A percentile compares a stretch with the other conserved stretches of the same genome.
Evolutionary conservation across 495 filamentous ascomycete species (phyloP).

Genomic region (Apiosordaria backusii): DNA sequence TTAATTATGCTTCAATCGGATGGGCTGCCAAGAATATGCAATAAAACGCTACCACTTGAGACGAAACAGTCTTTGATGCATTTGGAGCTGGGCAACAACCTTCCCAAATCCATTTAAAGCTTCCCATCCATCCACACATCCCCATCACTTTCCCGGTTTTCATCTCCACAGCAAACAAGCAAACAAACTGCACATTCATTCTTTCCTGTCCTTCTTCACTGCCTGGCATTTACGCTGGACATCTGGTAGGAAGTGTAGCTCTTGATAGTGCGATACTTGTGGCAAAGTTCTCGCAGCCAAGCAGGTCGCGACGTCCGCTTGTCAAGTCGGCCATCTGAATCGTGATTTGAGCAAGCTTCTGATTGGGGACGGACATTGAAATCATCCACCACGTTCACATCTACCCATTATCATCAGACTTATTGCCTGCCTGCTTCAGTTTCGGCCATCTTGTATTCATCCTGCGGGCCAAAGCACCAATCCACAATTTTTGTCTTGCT

Average conservation of each 20-base stretch:
- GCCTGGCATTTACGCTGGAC: not conserved
- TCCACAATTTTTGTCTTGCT: not conserved
- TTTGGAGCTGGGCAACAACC: slow-evolving; percentile 4
- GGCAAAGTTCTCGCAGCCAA: slow-evolving; percentile 6
- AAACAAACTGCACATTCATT: slow-evolving; percentile 20
- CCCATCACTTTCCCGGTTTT: slow-evolving; percentile 13
- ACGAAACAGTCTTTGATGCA: slow-evolving; percentile 18
- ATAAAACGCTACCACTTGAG: not conserved
- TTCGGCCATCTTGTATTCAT: not conserved
- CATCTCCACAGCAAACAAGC: not conserved
- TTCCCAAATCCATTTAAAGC: slow-evolving; percentile 22
- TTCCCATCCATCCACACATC: slow-evolving; percentile 1
- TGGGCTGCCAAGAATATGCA: not conserved
- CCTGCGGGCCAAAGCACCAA: not conserved
- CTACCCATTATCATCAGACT: not conserved
- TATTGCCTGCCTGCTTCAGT: not conserved
- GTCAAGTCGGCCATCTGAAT: slow-evolving; percentile 4
- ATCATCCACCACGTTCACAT: not conserved
- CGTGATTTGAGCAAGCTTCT: slow-evolving; percentile 16
- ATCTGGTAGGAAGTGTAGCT: not conserved
- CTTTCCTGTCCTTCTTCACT: not conserved
- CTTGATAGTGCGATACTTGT: not conserved
- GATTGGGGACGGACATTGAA: slow-evolving; percentile 2
- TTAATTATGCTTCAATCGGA: slow-evolving; percentile 10
- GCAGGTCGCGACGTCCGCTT: not conserved